Base-by-base conservation (phyloP, 2,329 filamentous ascomycete species). In the Plenodomus lindquistii region DNA sequence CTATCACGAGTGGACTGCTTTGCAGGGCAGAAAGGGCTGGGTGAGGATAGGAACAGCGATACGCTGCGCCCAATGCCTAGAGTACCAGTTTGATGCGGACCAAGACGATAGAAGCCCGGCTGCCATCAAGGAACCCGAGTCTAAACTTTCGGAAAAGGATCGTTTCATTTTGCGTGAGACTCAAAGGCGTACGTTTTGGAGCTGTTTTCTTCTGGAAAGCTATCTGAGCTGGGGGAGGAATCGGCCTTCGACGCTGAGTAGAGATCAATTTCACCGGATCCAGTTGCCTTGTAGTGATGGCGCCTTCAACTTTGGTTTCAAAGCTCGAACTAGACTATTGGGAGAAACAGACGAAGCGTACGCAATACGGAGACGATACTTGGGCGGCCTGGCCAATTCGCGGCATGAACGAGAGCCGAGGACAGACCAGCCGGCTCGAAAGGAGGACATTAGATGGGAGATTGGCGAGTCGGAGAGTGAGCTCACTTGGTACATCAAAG, bases 151-250 rank as follows among this genome's bases (percentile, higher is more conserved):
- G 1, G 61, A 65, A 38, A 55, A 68, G 2, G 69, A 79, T 46
- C 69, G 75, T 15, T 79, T 82, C 39, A 81, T 86, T 18, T 74
- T 81, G 29, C 83, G 82, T 48, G 87, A 91, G 66, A 80, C 86
- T 11, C 77, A 80, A 50, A 78, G 87, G 20, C 81, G 88, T 6
- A 89, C 87, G 0, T 87, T 89, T 75, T 90, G 87, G 75, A 88
- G 86, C 58, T 89, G 86, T 61, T 85, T 88, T 49, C 84, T 89
- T 42, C 76, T 91, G 57, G 87, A 91, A 65, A 81, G 86, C 2
- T 82, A 89, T 68, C 73, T 89, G 19, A 82, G 85, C 29, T 85
- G 82, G 57, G 86, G 86, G 17, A 82, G 82, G 52, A 79, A 83
- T 43, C 77, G 85, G 18, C 78, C 82, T 1, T 78, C 81, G 13